Conservation (phyloP, 1,139 yeast genomes). For the Saccharomyces hybrid region DNA sequence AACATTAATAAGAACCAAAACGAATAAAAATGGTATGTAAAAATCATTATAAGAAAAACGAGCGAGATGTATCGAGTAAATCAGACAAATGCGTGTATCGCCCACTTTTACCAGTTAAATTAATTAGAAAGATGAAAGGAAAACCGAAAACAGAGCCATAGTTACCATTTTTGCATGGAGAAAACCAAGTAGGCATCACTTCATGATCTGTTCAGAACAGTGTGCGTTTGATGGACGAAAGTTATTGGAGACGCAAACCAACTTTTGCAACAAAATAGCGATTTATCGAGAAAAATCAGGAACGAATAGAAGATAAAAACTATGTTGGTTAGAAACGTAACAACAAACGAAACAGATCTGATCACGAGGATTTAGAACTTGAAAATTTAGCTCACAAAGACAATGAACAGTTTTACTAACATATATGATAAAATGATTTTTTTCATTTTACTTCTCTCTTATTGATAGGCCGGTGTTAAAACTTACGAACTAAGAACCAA, state of each 20-base stretch:
- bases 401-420: not conserved
- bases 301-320: constrained; percentile 34
- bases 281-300: not conserved
- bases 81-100: not conserved
- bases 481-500: too few species aligned
- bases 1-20: not conserved
- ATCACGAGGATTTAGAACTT: not conserved
- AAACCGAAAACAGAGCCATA: not conserved
- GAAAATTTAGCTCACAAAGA: not conserved
- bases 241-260: not conserved
- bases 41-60: too few species aligned
- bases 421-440: constrained; percentile 28
- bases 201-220: not conserved
- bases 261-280: not conserved
- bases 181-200: not conserved
- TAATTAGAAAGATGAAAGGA: not conserved
- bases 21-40: not conserved
- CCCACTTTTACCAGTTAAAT: not conserved
- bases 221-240: not conserved
- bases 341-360: too few species aligned
- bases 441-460: not conserved
- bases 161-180: constrained; percentile 41
- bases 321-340: too few species aligned
- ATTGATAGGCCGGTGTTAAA: constrained; percentile 18
- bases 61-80: not conserved